Conservation (phyloP, 2,329 filamentous ascomycete species). For the Cordyceps militaris region DNA sequence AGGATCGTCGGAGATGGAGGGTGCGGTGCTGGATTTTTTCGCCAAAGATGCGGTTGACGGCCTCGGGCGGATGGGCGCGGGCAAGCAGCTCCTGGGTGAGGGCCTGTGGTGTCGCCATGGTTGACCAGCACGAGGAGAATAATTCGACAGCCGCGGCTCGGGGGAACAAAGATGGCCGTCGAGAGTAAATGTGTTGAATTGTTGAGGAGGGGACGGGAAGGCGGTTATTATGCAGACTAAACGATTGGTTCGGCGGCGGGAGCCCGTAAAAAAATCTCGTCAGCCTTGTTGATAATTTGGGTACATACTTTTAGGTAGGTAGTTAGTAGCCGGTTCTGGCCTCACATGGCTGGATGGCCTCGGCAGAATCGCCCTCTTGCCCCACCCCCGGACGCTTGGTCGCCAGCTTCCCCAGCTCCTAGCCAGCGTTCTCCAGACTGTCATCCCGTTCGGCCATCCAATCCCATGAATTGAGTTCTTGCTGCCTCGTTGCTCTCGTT, state of each 20-base stretch:
- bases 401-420: slow-evolving; percentile 4
- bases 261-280: background rate
- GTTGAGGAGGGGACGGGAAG: background rate
- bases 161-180: background rate
- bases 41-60: slow-evolving; percentile 62
- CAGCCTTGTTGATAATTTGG: background rate
- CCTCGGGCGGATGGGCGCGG: slow-evolving; percentile 71
- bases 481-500: background rate
- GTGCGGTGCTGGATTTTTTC: slow-evolving; percentile 80
- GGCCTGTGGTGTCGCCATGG: slow-evolving; percentile 23
- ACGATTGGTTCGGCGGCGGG: background rate
- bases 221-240: background rate
- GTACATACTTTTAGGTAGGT: background rate
- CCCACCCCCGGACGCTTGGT: slow-evolving; percentile 9
- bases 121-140: background rate
- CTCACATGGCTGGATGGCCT: slow-evolving; percentile 12
- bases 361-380: slow-evolving; percentile 6
- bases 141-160: background rate
- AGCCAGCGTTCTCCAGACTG: background rate
- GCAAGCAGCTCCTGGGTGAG: slow-evolving; percentile 60
- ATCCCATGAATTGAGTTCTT: background rate
- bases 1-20: slow-evolving; percentile 69
- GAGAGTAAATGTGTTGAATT: slow-evolving; percentile 1
- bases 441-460: background rate
- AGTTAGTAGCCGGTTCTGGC: background rate